Evolutionary conservation across 2,329 filamentous ascomycete species (phyloP).

Genomic region (Calonectria naviculata): DNA sequence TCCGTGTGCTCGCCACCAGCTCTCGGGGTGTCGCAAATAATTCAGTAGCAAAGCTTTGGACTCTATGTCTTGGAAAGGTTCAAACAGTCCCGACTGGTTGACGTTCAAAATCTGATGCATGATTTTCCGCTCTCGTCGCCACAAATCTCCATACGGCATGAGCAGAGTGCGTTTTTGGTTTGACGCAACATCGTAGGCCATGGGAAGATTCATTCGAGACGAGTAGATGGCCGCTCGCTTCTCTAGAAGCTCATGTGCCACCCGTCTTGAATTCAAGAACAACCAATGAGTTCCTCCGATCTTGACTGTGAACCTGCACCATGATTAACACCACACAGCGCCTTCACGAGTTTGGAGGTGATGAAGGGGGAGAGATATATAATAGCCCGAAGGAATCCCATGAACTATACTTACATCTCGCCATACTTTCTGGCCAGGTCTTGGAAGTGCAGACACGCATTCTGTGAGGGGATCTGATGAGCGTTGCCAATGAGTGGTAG

Average conservation of each 20-base stretch:
- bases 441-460: background rate
- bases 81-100: background rate
- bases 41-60: slow-evolving; percentile 11
- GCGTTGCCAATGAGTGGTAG: background rate
- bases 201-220: background rate
- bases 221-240: background rate
- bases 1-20: slow-evolving; percentile 9
- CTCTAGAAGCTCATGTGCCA: slow-evolving; percentile 1
- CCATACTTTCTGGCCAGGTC: background rate
- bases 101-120: slow-evolving; percentile 12
- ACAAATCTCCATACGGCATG: slow-evolving; percentile 6
- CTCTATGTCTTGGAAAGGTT: slow-evolving; percentile 24
- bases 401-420: background rate
- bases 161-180: background rate
- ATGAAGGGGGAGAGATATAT: slow-evolving; percentile 71
- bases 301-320: slow-evolving; percentile 5
- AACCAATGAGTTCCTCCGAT: slow-evolving; percentile 3
- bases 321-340: background rate
- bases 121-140: slow-evolving; percentile 4
- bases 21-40: slow-evolving; percentile 7
- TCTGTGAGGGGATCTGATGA: background rate
- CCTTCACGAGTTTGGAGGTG: slow-evolving; percentile 51
- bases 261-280: slow-evolving; percentile 7
- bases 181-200: background rate
- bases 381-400: no score